These are phyloP conservation scores for Osmanthus fragrans DNA, from an alignment of 257 asterid species.

Conservation along the genomic window DNA sequence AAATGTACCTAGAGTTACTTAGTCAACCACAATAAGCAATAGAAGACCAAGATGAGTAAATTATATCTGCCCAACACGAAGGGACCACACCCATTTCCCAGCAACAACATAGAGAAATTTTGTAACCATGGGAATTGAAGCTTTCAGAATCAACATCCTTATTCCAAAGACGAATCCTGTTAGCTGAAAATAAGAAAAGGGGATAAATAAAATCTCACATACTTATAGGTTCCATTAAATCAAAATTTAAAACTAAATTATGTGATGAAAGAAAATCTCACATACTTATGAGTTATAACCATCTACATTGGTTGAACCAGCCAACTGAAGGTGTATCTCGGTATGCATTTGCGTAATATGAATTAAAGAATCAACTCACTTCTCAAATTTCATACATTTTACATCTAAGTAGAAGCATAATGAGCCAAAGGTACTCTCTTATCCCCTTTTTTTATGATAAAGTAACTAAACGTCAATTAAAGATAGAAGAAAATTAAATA, in stretches of 20 bases:
- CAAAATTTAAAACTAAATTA: not conserved
- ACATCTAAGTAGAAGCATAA: not conserved
- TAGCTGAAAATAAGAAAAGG: too few species aligned
- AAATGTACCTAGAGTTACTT: too few species aligned
- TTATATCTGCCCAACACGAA: too few species aligned
- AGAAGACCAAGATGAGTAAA: too few species aligned
- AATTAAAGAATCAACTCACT: constrained; percentile 32
- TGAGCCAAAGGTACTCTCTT: not conserved
- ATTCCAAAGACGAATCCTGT: too few species aligned
- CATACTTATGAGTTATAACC: constrained; percentile 84
- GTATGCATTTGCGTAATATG: constrained; percentile 72
- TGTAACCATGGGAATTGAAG: too few species aligned
- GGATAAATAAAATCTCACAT: too few species aligned
- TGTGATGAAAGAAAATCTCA: constrained; percentile 13
- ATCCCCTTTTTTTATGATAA: not conserved
- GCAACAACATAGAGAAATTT: too few species aligned
- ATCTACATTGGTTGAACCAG: constrained; percentile 94
- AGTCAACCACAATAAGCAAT: too few species aligned
- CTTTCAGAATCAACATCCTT: too few species aligned
- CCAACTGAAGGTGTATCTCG: constrained; percentile 95
- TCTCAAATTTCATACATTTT: not conserved
- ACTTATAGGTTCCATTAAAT: constrained; percentile 14
- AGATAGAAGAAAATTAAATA: not conserved
- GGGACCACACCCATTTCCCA: too few species aligned
- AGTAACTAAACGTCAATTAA: constrained; percentile 1